Evolutionary conservation across 2,329 filamentous ascomycete species (phyloP).

Genomic region (Aspergillus sp.): DNA sequence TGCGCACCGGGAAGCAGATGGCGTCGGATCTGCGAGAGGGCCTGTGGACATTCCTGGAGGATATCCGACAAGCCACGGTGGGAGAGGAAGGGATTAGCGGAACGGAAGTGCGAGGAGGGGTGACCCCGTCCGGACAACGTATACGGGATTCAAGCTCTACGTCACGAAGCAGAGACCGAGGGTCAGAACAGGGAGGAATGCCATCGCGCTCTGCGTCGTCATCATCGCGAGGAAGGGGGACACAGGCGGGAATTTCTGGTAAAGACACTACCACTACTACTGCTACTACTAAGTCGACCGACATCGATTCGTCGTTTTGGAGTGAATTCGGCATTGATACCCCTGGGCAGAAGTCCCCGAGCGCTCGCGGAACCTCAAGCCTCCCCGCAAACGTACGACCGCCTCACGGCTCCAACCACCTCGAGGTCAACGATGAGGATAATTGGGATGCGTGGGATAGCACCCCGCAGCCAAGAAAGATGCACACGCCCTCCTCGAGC

Average conservation of each 20-base stretch:
- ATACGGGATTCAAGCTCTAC: slow-evolving; percentile 25
- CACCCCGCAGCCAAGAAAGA: slow-evolving; percentile 36
- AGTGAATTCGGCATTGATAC: slow-evolving; percentile 45
- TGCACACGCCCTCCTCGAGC: slow-evolving; percentile 37
- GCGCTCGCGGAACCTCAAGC: slow-evolving; percentile 21
- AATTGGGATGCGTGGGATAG: slow-evolving; percentile 49
- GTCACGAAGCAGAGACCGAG: slow-evolving; percentile 26
- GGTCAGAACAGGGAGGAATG: slow-evolving; percentile 17
- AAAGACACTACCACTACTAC: slow-evolving; percentile 23
- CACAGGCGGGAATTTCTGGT: slow-evolving; percentile 28
- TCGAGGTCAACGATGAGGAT: slow-evolving; percentile 40
- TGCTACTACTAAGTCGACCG: slow-evolving; percentile 21
- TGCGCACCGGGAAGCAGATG: slow-evolving; percentile 62
- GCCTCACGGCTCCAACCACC: slow-evolving; percentile 26
- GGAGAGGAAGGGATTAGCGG: slow-evolving; percentile 78
- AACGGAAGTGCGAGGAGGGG: slow-evolving; percentile 31
- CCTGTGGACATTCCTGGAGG: slow-evolving; percentile 89
- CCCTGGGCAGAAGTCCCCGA: slow-evolving; percentile 34
- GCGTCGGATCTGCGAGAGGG: slow-evolving; percentile 84
- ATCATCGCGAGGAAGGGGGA: slow-evolving; percentile 21
- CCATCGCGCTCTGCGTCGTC: slow-evolving; percentile 25
- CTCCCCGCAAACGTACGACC: slow-evolving; percentile 31
- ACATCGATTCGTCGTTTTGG: slow-evolving; percentile 42
- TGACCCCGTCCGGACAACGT: slow-evolving; percentile 17
- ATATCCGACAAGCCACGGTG: slow-evolving; percentile 88